Base-by-base conservation (phyloP, 2,329 filamentous ascomycete genomes). In the Fusarium coicis region DNA sequence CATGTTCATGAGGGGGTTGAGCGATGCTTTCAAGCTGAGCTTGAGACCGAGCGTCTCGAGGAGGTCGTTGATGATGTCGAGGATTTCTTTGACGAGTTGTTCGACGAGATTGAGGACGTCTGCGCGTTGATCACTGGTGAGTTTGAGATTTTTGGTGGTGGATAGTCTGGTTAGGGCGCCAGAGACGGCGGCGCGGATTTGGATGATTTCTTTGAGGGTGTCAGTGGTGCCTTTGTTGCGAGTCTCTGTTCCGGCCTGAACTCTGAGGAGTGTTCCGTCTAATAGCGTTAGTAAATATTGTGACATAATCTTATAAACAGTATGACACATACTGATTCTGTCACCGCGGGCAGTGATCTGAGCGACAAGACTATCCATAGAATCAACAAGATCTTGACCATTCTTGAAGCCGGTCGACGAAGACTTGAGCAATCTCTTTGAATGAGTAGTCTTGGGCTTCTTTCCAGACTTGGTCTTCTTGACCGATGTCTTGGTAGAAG, bases 1-100 rank as follows among this genome's bases (percentile, higher is more conserved):
- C 16, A 57, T 30, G 7, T 69, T 69, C 28, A 69, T 65, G 19
- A 69, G 40, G 1, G 65, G 52, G 11, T 65, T 57, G 2, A 69
- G 23, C 8, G 65, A 69, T 12, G 66, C 36, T 19, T 39, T 70
- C 4, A 69, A 6, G 16, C 36, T 42, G 5, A 21, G 15, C 0
- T 28, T 54, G 4, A 42, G 12, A 0, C 52, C 65, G 7, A 69
- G 23, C 0, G 30, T 43, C 3, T 53, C 46, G 6, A 69, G 2
- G 2, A 69, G 15, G 0, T 32, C 32, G 10, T 69, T 61, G 6
- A 70, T 1, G 2, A 23, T 28, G 2, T 42, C 28, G 2, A 69
- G 26, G 4, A 69, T 2, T 10, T 47, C 15, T 7, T 44, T 4
- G 18, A 54, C 4, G 2, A 69, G 40, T 2, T 42, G 10, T 10